These are phyloP conservation scores for Lasiosphaeria miniovina DNA, from an alignment of 495 filamentous ascomycete species.

Conservation along the genomic window DNA sequence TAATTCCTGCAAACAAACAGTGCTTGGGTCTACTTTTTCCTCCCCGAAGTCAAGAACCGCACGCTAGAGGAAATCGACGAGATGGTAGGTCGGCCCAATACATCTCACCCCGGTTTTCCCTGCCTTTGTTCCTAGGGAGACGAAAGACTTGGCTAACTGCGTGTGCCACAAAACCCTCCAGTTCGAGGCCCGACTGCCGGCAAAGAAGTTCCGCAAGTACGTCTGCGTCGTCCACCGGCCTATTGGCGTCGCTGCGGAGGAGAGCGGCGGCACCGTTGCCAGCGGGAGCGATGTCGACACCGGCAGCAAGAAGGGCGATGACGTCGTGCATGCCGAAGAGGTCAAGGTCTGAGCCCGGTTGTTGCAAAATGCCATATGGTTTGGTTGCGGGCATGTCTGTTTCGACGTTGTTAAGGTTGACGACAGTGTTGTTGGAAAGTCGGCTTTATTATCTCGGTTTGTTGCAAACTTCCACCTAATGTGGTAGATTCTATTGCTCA, in stretches of 20 bases:
- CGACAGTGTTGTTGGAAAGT: too few relatives aligned
- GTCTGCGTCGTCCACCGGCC: conserved; percentile 30
- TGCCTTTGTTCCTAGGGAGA: neutral
- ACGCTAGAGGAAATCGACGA: conserved; percentile 54
- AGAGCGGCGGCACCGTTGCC: neutral
- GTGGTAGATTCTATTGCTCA: too few relatives aligned
- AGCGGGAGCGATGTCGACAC: too few relatives aligned
- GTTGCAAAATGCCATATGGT: too few relatives aligned
- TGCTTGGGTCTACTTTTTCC: conserved; percentile 46
- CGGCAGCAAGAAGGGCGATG: too few relatives aligned
- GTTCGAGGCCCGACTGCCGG: conserved; percentile 47
- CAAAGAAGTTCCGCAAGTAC: conserved; percentile 47
- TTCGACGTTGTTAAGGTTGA: too few relatives aligned
- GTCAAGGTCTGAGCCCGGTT: too few relatives aligned
- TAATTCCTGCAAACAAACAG: neutral
- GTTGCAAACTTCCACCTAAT: too few relatives aligned
- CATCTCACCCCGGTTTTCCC: neutral
- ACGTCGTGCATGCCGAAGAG: too few relatives aligned
- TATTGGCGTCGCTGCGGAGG: neutral
- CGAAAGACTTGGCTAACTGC: neutral
- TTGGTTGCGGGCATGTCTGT: too few relatives aligned
- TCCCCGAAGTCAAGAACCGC: conserved; percentile 52
- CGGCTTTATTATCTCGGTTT: too few relatives aligned
- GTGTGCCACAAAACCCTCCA: conserved; percentile 6
- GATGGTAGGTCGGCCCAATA: conserved; percentile 35